Evolutionary conservation across 768 basidiomycete genomes (phyloP).

Genomic region (Russula emetica): DNA sequence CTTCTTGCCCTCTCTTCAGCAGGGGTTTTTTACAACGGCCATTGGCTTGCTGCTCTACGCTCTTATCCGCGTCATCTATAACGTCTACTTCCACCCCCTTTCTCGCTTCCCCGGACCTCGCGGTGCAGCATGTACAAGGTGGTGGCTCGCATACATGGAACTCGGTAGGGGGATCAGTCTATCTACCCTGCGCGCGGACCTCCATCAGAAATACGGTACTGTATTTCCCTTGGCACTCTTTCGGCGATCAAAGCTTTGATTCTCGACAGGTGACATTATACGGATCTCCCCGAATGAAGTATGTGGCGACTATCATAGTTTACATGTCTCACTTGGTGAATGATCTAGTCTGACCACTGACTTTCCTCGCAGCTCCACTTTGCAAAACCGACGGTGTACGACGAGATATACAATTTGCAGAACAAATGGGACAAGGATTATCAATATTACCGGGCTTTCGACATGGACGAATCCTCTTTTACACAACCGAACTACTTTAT

Average conservation of each 20-base stretch:
- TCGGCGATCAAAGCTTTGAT: not conserved
- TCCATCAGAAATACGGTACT: conserved; percentile 16
- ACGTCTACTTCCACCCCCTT: conserved; percentile 20
- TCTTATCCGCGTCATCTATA: conserved; percentile 9
- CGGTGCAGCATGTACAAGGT: conserved; percentile 15
- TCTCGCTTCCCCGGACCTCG: conserved; percentile 18
- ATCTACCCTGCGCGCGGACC: conserved; percentile 7
- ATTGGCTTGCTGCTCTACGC: not conserved
- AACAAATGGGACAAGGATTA: conserved; percentile 40
- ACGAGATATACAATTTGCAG: conserved; percentile 20
- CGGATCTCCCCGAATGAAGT: conserved; percentile 23
- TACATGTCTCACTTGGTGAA: not conserved
- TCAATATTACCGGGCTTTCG: conserved; percentile 39
- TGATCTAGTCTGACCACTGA: not conserved
- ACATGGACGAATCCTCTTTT: conserved; percentile 37
- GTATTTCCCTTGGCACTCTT: not conserved
- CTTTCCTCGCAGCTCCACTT: conserved; percentile 15
- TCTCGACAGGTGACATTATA: conserved; percentile 12
- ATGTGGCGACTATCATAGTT: too few relatives aligned
- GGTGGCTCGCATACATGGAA: conserved; percentile 23
- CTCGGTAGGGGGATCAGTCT: conserved; percentile 13
- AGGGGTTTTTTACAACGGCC: not conserved
- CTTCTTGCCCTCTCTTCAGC: not conserved
- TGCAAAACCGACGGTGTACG: conserved; percentile 7
- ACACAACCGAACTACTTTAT: conserved; percentile 36